Evolutionary conservation across 2,329 filamentous ascomycete species (phyloP), one percentile per base, ranked within the genome.

Genomic region (Penicillium capsulatum): DNA sequence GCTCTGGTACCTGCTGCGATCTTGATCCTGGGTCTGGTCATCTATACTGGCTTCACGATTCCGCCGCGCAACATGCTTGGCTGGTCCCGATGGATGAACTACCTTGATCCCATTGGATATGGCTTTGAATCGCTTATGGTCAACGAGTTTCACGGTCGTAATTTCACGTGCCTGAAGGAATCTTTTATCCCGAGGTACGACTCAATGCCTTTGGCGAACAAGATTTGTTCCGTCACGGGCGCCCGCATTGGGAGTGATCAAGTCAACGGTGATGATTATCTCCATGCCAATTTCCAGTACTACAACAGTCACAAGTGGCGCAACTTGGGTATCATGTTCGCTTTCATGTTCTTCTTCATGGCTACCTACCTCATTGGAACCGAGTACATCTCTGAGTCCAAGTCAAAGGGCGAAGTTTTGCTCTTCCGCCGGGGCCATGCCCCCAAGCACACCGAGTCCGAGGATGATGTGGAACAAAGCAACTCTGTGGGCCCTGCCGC

Each of bases 81-180:
- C 2, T 94, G 87, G 86, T 84, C 83, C 55, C 75, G 80, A 42
- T 94, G 87, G 87, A 79, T 94, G 45, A 84, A 83, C 59, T 90
- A 86, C 60, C 68, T 91, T 22, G 82, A 92, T 45, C 85, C 86
- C 4, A 74, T 94, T 8, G 80, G 78, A 1, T 94, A 92, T 47
- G 80, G 81, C 0, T 94, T 94, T 55, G 87, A 94, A 61, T 71
- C 81, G 0, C 71, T 94, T 17, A 83, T 91, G 75, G 76, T 86
- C 48, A 94, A 94, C 64, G 89, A 95, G 63, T 94, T 94, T 53
- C 64, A 80, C 51, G 67, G 71, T 43, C 77, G 82, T 11, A 47
- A 78, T 0, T 92, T 83, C 59, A 32, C 37, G 1, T 80, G 75
- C 47, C 57, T 46, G 15, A 7, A 13, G 2, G 17, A 16, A 0